Percentiles rank a stretch among this genome's conserved stretches.
phyloP scores from a whole-genome alignment of 192 early-diverging fungal genomes.

The Phycomyces nitens region DNA sequence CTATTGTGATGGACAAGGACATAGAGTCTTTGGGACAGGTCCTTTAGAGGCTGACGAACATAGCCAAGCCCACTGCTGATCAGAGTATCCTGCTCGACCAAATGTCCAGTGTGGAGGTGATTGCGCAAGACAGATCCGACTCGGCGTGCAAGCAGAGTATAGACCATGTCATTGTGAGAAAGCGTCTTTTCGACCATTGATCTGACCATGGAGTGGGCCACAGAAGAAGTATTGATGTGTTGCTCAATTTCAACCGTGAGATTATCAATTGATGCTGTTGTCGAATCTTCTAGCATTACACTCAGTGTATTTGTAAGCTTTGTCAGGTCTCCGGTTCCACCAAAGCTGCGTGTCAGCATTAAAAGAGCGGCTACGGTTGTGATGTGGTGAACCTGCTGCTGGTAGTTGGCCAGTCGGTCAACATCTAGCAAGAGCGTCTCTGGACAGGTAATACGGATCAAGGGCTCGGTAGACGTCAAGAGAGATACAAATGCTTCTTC shows the following conservation, averaged over 20 bases:
- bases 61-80: constrained; percentile 29
- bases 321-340: constrained; percentile 1
- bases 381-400: constrained; percentile 70
- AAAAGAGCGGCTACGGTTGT: constrained; percentile 63
- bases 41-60: constrained; percentile 27
- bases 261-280: constrained; percentile 25
- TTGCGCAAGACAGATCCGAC: constrained; percentile 27
- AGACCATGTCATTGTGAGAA: constrained; percentile 37
- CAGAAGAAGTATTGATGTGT: neutral
- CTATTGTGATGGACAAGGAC: constrained; percentile 33
- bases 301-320: constrained; percentile 26
- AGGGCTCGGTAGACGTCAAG: neutral
- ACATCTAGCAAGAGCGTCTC: constrained; percentile 72
- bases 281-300: constrained; percentile 21
- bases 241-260: constrained; percentile 31
- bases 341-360: constrained; percentile 65
- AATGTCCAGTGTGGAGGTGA: constrained; percentile 30
- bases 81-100: constrained; percentile 27
- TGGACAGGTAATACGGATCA: constrained; percentile 29
- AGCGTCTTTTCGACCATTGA: constrained; percentile 48
- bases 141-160: constrained; percentile 34
- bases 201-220: constrained; percentile 18
- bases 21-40: constrained; percentile 24
- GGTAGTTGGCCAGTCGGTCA: constrained; percentile 57
- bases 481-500: constrained; percentile 16